Evolutionary conservation across 805 yeast genomes (phyloP).

Genomic region (Ogataea philodendri): DNA sequence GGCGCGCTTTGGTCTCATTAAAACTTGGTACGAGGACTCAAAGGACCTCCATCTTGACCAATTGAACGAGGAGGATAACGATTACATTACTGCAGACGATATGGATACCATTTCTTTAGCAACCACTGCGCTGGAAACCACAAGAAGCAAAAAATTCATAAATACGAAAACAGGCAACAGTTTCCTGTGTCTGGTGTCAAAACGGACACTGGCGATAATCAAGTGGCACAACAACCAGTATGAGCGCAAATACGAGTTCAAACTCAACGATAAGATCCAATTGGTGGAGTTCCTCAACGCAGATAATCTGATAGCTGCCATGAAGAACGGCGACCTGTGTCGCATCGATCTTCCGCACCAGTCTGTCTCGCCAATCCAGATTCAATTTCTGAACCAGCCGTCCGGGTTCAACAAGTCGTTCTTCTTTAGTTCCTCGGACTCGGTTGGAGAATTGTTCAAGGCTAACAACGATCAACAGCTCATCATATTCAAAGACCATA

Average conservation of each 20-base stretch:
- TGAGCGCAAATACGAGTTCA: constrained; percentile 26
- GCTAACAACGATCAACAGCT: constrained; percentile 27
- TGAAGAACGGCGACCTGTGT: constrained; percentile 27
- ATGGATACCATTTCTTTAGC: constrained; percentile 35
- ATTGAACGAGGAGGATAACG: constrained; percentile 26
- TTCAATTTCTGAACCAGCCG: constrained; percentile 22
- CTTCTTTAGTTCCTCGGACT: constrained; percentile 22
- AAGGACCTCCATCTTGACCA: constrained; percentile 11
- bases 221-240: constrained; percentile 26
- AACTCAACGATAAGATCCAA: constrained; percentile 26
- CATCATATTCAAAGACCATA: constrained; percentile 27
- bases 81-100: constrained; percentile 19
- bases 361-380: constrained; percentile 21
- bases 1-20: constrained; percentile 32
- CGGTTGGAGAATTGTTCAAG: constrained; percentile 22
- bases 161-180: constrained; percentile 15
- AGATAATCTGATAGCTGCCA: constrained; percentile 23
- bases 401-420: constrained; percentile 19
- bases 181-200: constrained; percentile 23
- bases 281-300: constrained; percentile 25
- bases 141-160: constrained; percentile 8
- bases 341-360: constrained; percentile 18
- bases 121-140: constrained; percentile 22
- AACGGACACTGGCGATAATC: constrained; percentile 24
- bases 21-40: constrained; percentile 25